Evolutionary conservation across 2,329 filamentous ascomycete species (phyloP).

Genomic region (Shiraia bambusicola): DNA sequence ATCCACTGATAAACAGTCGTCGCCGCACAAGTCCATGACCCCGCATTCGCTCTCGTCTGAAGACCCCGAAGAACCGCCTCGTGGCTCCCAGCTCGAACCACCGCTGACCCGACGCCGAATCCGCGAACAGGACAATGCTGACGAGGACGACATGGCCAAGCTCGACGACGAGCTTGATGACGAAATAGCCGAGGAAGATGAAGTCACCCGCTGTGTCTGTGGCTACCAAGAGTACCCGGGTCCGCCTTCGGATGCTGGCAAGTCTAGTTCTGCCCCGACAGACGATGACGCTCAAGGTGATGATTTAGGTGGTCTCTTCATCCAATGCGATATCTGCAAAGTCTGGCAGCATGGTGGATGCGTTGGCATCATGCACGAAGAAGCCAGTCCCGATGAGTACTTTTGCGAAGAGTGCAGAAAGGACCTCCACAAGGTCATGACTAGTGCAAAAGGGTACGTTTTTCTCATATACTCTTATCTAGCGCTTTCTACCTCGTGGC

Average conservation of each 20-base stretch:
- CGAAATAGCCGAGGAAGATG: conserved; percentile 69
- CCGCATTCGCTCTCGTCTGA: conserved; percentile 72
- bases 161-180: conserved; percentile 62
- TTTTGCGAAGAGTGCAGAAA: conserved; percentile 95
- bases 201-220: conserved; percentile 93
- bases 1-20: conserved; percentile 70
- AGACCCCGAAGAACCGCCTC: conserved; percentile 60
- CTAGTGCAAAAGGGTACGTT: conserved; percentile 79
- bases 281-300: conserved; percentile 59
- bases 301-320: conserved; percentile 91
- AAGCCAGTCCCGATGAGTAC: conserved; percentile 91
- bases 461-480: conserved; percentile 8
- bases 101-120: conserved; percentile 75
- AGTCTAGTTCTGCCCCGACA: conserved; percentile 57
- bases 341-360: conserved; percentile 99
- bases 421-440: conserved; percentile 83
- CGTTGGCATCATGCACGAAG: conserved; percentile 94
- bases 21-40: conserved; percentile 73
- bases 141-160: conserved; percentile 49
- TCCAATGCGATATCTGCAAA: conserved; percentile 96
- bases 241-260: conserved; percentile 60
- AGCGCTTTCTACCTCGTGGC: not conserved
- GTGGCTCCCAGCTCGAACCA: conserved; percentile 59
- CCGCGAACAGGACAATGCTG: conserved; percentile 68
- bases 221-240: conserved; percentile 94